Base-by-base conservation (phyloP, 179 eudicot species). In the Silene vulgaris region DNA sequence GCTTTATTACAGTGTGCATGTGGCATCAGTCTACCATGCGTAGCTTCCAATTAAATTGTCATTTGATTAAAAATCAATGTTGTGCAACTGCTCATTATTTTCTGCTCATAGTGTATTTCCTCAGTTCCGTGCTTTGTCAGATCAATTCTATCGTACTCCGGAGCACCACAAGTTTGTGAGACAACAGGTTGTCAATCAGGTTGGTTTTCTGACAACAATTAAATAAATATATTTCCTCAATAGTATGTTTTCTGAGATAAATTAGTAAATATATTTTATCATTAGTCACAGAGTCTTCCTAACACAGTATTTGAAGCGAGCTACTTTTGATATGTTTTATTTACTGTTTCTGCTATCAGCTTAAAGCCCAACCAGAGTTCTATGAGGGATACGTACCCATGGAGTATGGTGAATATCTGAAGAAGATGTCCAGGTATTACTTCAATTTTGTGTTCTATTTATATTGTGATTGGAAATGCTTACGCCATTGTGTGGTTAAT, bases 101-200 rank as follows among this genome's bases (percentile, higher is more conserved):
- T 70, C 52, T 5, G 72, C 72, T 72, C 54, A 12, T 60, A 13
- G 61, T 75, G 48, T 72, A 6, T 65, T 74, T 80, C 54, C 59
- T 63, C 90, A 90, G 96, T 90, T 90, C 65, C 90, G 91, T 62
- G 90, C 96, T 83, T 81, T 90, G 68, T 89, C 96, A 30, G 96
- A 90, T 81, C 96, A 90, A 78, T 85, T 90, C 79, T 90, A 90
- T 80, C 91, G 96, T 28, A 78, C 93, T 71, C 90, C 91, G n/a
- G 93, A 88, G 75, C 96, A 90, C 81, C 96, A 90, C 82, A 82
- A 89, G 75, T 90, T 90, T 79, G 91, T 89, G 62, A 82, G 96
- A 69, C 91, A 84, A 57, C 89, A 90, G 80, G 84, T 90, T 81
- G 92, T 90, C 62, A 83, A 79, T 76, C 96, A 90, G 96, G 96